phyloP scores from a whole-genome alignment of 2,329 filamentous ascomycete genomes.

The Microcyclospora pomicola region DNA sequence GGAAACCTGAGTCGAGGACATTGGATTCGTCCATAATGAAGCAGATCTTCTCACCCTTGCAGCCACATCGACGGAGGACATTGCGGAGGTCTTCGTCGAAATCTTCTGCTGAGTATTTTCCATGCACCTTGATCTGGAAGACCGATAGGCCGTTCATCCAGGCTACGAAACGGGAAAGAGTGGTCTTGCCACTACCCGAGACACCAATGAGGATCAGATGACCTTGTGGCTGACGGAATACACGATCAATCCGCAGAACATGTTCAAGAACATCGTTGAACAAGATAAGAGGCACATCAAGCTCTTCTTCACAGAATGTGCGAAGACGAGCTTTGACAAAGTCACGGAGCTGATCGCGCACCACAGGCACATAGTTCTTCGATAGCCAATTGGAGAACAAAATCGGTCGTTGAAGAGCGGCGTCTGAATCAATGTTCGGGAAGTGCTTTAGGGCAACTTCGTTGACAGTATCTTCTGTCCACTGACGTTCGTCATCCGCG shows the following conservation, averaged over 20 bases:
- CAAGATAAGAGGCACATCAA: conserved; percentile 94
- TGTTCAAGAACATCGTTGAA: conserved; percentile 99
- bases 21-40: conserved; percentile 99
- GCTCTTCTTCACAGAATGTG: conserved; percentile 98
- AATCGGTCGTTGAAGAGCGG: conserved; percentile 82
- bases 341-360: conserved; percentile 85
- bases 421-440: conserved; percentile 83
- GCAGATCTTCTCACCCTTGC: conserved; percentile 98
- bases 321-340: conserved; percentile 94
- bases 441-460: conserved; percentile 84
- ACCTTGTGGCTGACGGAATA: conserved; percentile 95
- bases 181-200: conserved; percentile 97
- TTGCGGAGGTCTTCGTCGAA: conserved; percentile 96
- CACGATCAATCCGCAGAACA: conserved; percentile 92
- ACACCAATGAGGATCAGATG: conserved; percentile 98
- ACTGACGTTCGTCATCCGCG: conserved; percentile 80
- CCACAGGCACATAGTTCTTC: conserved; percentile 94
- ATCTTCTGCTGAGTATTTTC: conserved; percentile 94
- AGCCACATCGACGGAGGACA: conserved; percentile 83
- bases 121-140: conserved; percentile 99
- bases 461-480: conserved; percentile 81
- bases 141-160: conserved; percentile 99
- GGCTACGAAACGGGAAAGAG: conserved; percentile 89
- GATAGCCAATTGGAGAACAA: conserved; percentile 99
- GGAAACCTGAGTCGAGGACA: conserved; percentile 93